Percentiles rank a stretch among this genome's conserved stretches.
Evolutionary conservation across 2,329 filamentous ascomycete species (phyloP).

Genomic region (Penicillium freii): DNA sequence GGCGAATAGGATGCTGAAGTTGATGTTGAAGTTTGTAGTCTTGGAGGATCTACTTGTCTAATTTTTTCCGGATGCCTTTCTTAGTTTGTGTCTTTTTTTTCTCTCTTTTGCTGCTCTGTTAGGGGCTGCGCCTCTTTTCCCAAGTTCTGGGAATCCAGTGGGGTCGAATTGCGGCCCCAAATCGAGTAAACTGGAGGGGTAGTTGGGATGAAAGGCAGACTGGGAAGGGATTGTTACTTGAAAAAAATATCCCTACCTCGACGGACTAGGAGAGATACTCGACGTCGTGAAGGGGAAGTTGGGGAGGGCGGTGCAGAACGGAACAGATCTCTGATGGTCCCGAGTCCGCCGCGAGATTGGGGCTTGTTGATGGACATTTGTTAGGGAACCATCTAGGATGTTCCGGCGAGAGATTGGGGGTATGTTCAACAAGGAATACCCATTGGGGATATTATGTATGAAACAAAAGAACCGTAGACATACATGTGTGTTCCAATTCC

Average conservation of each 20-base stretch:
- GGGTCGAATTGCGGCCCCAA: constrained; percentile 7
- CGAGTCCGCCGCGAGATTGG: constrained; percentile 33
- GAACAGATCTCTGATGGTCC: constrained; percentile 35
- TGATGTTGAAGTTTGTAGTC: constrained; percentile 23
- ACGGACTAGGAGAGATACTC: constrained; percentile 35
- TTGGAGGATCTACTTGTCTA: constrained; percentile 9
- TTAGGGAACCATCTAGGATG: constrained; percentile 32
- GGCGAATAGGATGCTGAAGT: constrained; percentile 11
- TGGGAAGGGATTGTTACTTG: constrained; percentile 29
- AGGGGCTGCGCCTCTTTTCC: constrained; percentile 5
- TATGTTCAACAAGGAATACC: constrained; percentile 4
- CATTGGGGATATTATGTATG: constrained; percentile 19
- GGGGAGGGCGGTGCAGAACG: constrained; percentile 27
- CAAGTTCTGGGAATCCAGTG: constrained; percentile 5
- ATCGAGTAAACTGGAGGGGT: constrained; percentile 7
- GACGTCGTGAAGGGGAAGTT: constrained; percentile 29
- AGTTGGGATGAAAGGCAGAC: not conserved
- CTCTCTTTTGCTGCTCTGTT: not conserved
- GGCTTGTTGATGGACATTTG: constrained; percentile 38
- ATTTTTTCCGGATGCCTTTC: not conserved
- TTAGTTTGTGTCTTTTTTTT: constrained; percentile 6
- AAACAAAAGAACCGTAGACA: constrained; percentile 25
- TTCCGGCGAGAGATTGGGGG: not conserved
- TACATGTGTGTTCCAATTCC: constrained; percentile 16
- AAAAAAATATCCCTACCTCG: constrained; percentile 37